Percentiles rank a stretch among this genome's conserved stretches.
phyloP scores from a whole-genome alignment of 169 alveolate genomes.

The Cytauxzoon felis region DNA sequence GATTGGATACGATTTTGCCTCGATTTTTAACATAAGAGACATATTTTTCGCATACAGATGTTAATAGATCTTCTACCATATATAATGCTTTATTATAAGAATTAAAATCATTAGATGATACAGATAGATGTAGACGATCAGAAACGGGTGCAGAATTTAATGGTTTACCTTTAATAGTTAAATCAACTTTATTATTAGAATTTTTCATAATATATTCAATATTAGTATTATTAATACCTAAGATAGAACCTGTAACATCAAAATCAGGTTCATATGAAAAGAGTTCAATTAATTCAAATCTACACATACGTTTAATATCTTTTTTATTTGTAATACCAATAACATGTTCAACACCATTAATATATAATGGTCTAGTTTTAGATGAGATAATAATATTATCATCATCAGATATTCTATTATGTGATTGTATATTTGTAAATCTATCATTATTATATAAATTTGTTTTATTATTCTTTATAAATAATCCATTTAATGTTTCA shows the following conservation, averaged over 20 bases:
- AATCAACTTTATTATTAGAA: constrained; percentile 67
- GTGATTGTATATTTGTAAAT: too few relatives aligned
- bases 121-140: constrained; percentile 73
- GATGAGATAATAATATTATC: too few relatives aligned
- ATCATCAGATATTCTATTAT: too few relatives aligned
- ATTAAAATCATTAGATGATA: constrained; percentile 59
- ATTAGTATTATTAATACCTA: constrained; percentile 74
- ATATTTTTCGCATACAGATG: constrained; percentile 73
- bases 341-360: constrained; percentile 5
- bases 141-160: constrained; percentile 74
- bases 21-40: constrained; percentile 54
- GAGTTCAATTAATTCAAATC: constrained; percentile 78
- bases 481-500: constrained; percentile 10
- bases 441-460: too few relatives aligned
- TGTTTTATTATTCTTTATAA: too few relatives aligned
- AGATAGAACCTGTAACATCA: constrained; percentile 68
- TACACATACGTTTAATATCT: constrained; percentile 21
- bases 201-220: constrained; percentile 72
- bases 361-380: neutral
- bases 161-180: constrained; percentile 76
- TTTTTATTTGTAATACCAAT: neutral
- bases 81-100: constrained; percentile 68
- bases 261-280: constrained; percentile 78
- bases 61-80: constrained; percentile 68
- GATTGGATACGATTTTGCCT: constrained; percentile 52